These are phyloP conservation scores for Rutstroemia sp. DNA, from an alignment of 2,329 filamentous ascomycete species.

Conservation along the genomic window DNA sequence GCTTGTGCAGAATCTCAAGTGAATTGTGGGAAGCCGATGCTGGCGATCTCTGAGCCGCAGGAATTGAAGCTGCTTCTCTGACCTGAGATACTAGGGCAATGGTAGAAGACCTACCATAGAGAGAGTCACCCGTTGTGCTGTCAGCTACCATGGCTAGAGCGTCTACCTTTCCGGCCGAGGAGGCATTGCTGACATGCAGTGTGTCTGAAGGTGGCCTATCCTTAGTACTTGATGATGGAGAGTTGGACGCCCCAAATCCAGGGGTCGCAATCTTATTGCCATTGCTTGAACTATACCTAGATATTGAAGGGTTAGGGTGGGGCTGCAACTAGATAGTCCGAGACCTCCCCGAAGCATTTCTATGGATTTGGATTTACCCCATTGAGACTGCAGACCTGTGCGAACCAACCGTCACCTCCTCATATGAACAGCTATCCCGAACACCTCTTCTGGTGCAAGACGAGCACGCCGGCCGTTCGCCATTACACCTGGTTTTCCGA, in stretches of 20 bases:
- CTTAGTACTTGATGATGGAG: neutral
- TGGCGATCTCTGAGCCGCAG: neutral
- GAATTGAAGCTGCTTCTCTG: constrained; percentile 3
- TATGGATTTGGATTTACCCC: neutral
- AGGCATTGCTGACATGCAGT: neutral
- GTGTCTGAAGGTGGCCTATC: neutral
- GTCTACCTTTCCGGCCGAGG: neutral
- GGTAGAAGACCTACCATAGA: constrained; percentile 5
- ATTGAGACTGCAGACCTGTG: too few relatives aligned
- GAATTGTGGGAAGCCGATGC: neutral
- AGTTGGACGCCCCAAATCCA: too few relatives aligned
- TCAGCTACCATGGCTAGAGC: constrained; percentile 6
- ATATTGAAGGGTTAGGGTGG: too few relatives aligned
- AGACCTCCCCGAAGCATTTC: neutral
- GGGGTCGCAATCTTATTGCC: too few relatives aligned
- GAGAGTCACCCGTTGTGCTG: neutral
- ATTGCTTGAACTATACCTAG: too few relatives aligned
- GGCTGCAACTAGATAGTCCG: neutral
- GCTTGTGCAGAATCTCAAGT: constrained; percentile 1
- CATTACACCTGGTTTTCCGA: constrained; percentile 14
- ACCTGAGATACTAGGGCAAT: constrained; percentile 5
- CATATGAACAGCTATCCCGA: constrained; percentile 9
- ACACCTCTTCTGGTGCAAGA: constrained; percentile 9
- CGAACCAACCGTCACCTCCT: constrained; percentile 5
- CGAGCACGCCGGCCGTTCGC: constrained; percentile 9